Evolutionary conservation across 371 early-diverging fungal genomes (phyloP).

Genomic region (Dichotomocladium elegans): DNA sequence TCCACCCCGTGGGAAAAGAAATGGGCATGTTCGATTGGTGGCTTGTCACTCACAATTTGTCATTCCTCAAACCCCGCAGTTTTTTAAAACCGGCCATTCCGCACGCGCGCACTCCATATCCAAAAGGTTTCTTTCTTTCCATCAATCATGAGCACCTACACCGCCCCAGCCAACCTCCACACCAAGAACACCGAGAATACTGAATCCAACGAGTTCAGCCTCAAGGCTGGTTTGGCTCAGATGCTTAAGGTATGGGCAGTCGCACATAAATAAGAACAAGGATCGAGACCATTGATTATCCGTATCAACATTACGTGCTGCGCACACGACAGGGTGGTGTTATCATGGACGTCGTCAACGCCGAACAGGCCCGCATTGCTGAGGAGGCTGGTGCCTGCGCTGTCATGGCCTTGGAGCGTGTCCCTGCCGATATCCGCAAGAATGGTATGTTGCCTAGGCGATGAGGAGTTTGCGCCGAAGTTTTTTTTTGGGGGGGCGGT

Average conservation of each 20-base stretch:
- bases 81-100: too few species aligned
- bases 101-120: too few species aligned
- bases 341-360: constrained; percentile 98
- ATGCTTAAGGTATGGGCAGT: constrained; percentile 93
- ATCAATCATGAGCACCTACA: constrained; percentile 31
- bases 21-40: neutral
- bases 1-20: neutral
- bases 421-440: constrained; percentile 97
- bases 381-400: constrained; percentile 98
- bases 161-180: constrained; percentile 69
- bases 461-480: neutral
- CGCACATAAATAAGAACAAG: neutral
- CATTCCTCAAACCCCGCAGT: neutral
- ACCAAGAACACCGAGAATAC: constrained; percentile 38
- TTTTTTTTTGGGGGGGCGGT: neutral
- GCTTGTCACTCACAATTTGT: neutral
- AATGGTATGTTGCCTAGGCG: constrained; percentile 60
- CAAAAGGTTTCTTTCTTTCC: constrained; percentile 4
- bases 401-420: constrained; percentile 98
- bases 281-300: too few species aligned
- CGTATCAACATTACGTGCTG: too few species aligned
- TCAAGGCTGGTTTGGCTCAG: constrained; percentile 96
- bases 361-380: constrained; percentile 96
- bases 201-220: constrained; percentile 51
- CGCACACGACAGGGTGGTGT: constrained; percentile 96